Evolutionary conservation across 805 yeast species (phyloP).

Genomic region (Wickerhamomyces chaumierensis): DNA sequence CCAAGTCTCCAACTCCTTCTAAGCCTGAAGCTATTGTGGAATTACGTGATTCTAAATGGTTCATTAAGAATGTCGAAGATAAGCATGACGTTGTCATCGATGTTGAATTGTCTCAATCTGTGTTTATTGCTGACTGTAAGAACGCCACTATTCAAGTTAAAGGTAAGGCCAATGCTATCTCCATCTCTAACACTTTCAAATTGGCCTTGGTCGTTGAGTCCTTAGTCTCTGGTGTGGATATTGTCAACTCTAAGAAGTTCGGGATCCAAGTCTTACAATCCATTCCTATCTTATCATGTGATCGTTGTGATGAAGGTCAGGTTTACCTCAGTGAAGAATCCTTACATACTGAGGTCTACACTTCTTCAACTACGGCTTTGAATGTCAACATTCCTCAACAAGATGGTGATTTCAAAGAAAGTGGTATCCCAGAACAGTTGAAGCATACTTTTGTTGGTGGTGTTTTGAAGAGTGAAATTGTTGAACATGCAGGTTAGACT

Average conservation of each 20-base stretch:
- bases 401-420: constrained; percentile 68
- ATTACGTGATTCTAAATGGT: constrained; percentile 81
- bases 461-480: constrained; percentile 55
- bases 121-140: constrained; percentile 74
- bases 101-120: constrained; percentile 77
- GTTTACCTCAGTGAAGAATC: constrained; percentile 67
- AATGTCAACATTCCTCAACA: constrained; percentile 74
- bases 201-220: constrained; percentile 76
- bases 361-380: constrained; percentile 76
- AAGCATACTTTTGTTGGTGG: constrained; percentile 57
- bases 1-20: constrained; percentile 14
- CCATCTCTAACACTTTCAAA: constrained; percentile 61
- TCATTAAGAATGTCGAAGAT: constrained; percentile 66
- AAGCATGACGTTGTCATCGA: constrained; percentile 55
- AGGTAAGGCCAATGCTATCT: constrained; percentile 87
- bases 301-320: constrained; percentile 79
- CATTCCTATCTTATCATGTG: constrained; percentile 77
- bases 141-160: constrained; percentile 68
- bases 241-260: constrained; percentile 70
- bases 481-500: constrained; percentile 66
- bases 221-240: constrained; percentile 77
- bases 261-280: constrained; percentile 79
- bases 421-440: constrained; percentile 87
- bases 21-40: constrained; percentile 59
- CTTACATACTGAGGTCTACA: constrained; percentile 66